Evolutionary conservation across 306 rosid genomes (phyloP).

Genomic region (Cucumis melo): DNA sequence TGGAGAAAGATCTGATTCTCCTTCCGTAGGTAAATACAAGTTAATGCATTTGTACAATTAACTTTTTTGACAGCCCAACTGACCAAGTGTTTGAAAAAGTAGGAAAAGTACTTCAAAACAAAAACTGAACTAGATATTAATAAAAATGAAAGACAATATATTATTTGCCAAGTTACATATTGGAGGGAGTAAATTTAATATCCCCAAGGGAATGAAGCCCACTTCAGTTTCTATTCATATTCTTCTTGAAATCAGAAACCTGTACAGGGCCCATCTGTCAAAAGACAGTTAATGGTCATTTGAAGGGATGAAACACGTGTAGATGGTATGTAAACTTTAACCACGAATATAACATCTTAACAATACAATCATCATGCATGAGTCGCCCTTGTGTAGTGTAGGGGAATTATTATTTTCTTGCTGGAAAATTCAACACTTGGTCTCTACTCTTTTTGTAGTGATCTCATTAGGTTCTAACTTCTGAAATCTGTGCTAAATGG

Average conservation of each 20-base stretch:
- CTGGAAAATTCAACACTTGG: neutral
- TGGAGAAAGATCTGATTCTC: constrained; percentile 81
- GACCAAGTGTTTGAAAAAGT: neutral
- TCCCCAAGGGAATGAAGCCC: neutral
- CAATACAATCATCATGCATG: neutral
- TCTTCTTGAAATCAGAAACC: neutral
- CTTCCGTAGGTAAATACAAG: constrained; percentile 56
- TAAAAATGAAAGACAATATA: neutral
- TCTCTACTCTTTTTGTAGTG: neutral
- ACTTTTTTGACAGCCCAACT: neutral
- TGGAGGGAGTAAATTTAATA: neutral
- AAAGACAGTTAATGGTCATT: neutral
- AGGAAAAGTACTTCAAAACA: too few species aligned
- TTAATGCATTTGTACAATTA: neutral
- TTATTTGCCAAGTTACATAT: neutral
- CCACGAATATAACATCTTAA: neutral
- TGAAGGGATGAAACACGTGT: neutral
- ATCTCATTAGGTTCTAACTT: neutral
- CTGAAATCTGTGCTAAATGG: neutral
- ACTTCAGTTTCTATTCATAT: neutral
- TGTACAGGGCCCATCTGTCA: neutral
- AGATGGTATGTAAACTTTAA: neutral
- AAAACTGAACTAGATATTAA: neutral
- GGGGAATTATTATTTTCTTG: neutral
- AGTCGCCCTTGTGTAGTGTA: neutral